Evolutionary conservation across 768 basidiomycete species (phyloP).

Genomic region (Psilocybe tampanensis): DNA sequence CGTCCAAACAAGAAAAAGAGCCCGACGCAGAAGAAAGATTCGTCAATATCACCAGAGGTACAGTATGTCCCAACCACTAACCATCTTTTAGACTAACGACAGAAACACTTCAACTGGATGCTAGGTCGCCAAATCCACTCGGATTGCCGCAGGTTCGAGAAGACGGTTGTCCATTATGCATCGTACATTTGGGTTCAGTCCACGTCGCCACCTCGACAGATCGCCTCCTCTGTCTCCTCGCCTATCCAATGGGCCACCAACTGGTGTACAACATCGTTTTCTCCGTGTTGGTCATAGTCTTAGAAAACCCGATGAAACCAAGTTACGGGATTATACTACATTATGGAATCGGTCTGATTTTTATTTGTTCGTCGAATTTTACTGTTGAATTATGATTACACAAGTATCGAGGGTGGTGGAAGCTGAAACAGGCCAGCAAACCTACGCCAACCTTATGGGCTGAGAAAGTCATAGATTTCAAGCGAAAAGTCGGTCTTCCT

Average conservation of each 20-base stretch:
- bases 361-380: too few relatives aligned
- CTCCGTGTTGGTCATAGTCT: conserved; percentile 44
- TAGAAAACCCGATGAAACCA: conserved; percentile 22
- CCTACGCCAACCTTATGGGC: too few relatives aligned
- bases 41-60: conserved; percentile 91
- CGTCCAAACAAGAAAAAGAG: conserved; percentile 97
- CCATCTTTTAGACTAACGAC: too few relatives aligned
- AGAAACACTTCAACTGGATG: conserved; percentile 45
- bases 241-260: conserved; percentile 47
- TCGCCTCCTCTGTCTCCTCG: conserved; percentile 47
- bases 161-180: conserved; percentile 50
- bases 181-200: conserved; percentile 34
- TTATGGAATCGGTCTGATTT: too few relatives aligned
- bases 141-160: conserved; percentile 46
- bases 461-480: too few relatives aligned
- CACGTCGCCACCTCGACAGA: conserved; percentile 46
- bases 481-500: too few relatives aligned
- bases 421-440: too few relatives aligned
- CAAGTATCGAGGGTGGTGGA: too few relatives aligned
- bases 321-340: too few relatives aligned
- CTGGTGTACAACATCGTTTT: conserved; percentile 47
- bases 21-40: conserved; percentile 82
- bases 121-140: conserved; percentile 41
- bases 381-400: too few relatives aligned
- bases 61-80: too few relatives aligned